Percentiles rank a stretch among this genome's conserved stretches.
Evolutionary conservation across 306 rosid species (phyloP).

Genomic region (Vicia villosa): DNA sequence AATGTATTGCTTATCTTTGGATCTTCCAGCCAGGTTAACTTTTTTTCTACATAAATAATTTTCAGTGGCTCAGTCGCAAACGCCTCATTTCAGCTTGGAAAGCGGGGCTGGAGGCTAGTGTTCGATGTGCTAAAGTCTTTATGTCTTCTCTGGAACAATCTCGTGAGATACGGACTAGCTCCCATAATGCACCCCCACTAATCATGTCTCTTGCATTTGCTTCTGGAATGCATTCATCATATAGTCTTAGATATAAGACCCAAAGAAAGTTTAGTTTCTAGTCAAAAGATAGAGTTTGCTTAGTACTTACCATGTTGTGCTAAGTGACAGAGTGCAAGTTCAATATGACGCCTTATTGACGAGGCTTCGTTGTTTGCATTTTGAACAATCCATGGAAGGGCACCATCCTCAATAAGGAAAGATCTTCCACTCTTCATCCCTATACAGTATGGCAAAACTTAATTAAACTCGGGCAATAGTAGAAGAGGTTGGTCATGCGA

Average conservation of each 20-base stretch:
- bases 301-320: constrained; percentile 83
- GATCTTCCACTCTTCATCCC: constrained; percentile 86
- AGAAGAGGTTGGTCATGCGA: not conserved
- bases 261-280: constrained; percentile 21
- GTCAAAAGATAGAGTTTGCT: constrained; percentile 1
- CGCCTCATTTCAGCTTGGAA: constrained; percentile 92
- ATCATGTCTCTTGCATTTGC: constrained; percentile 92
- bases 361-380: constrained; percentile 93
- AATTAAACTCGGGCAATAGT: constrained; percentile 19
- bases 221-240: constrained; percentile 59
- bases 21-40: constrained; percentile 29
- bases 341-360: constrained; percentile 85
- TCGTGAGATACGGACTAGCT: constrained; percentile 83
- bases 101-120: constrained; percentile 71
- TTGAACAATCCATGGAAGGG: constrained; percentile 95
- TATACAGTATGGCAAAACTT: constrained; percentile 39
- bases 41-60: constrained; percentile 22
- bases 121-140: constrained; percentile 89
- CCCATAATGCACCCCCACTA: constrained; percentile 90
- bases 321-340: constrained; percentile 95
- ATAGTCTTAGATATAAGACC: constrained; percentile 34
- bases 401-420: constrained; percentile 91
- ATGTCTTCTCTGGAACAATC: constrained; percentile 95
- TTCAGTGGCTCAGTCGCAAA: constrained; percentile 54
- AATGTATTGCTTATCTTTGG: not conserved